Conservation (phyloP, 306 rosid genomes). For the Castanea mollissima region DNA sequence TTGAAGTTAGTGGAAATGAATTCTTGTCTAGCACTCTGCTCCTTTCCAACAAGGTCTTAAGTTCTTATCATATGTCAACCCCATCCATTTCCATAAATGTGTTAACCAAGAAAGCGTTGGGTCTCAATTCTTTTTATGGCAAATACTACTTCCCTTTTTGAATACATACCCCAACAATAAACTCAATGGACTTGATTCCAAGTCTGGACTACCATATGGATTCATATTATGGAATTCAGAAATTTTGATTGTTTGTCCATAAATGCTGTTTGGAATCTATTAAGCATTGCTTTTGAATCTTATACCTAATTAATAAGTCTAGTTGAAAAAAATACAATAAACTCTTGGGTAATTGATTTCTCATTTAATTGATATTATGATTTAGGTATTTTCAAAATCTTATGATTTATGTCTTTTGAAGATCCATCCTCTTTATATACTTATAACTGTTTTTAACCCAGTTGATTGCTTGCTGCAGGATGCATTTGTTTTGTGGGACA, state of each 20-base stretch:
- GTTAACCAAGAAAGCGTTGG: not conserved
- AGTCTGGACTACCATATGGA: not conserved
- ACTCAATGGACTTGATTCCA: not conserved
- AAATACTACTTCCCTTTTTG: not conserved
- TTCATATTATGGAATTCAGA: not conserved
- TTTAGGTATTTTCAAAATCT: not conserved
- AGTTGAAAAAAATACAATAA: not conserved
- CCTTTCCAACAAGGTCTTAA: not conserved
- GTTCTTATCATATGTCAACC: not conserved
- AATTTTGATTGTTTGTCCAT: not conserved
- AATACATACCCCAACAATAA: not conserved
- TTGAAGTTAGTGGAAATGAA: not conserved
- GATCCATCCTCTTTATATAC: constrained; percentile 1
- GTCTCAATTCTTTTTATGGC: not conserved
- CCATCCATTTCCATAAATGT: not conserved
- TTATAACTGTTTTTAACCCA: constrained; percentile 26
- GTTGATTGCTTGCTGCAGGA: constrained; percentile 55
- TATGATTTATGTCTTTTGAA: not conserved
- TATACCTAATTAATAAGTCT: not conserved
- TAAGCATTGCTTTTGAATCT: not conserved
- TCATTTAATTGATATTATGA: constrained; percentile 3
- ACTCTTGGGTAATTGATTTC: not conserved
- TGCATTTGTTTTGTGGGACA: constrained; percentile 96
- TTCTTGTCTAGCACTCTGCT: not conserved
- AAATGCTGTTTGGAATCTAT: not conserved